Base-by-base conservation (phyloP, 257 asterid species). In the Ballota nigra region DNA sequence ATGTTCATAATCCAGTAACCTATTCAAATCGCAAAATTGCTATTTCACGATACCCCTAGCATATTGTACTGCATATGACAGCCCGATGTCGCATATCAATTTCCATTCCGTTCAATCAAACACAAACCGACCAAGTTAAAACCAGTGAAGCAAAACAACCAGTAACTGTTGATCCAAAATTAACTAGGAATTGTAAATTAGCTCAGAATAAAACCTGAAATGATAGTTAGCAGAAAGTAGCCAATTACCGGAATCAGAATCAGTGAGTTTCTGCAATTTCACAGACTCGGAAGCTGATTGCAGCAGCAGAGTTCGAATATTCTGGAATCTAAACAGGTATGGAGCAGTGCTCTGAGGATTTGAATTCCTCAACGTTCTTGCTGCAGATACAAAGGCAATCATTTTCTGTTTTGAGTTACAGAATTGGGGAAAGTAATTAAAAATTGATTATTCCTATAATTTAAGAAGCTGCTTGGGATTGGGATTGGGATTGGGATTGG, bases 251-350 rank as follows among this genome's bases (percentile, higher is more conserved):
- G 95, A 84, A 83, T 90, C 92, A 22, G 86, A 74, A 40, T 83
- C 90, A 13, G 89, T 51, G 72, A 88, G 87, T 66, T 72, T 82
- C 57, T 81, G 83, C 66, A 92, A 80, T 79, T 88, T 86, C 70
- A 92, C 93, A 34, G 89, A 85, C 33, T 90, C 87, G 6, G 89
- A 82, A 78, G 89, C 78, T 3, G 97, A 81, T 72, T 89, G 92
- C 70, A 91, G 69, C 38, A 93, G 67, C 52, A 93, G 85, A 28
- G 88, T 87, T 59, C 94, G 86, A 61, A 83, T 63, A 67, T 74
- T 79, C 75, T 80, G 93, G 69, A 89, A 78, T 49, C 86, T 76
- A 52, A 71, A 76, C 70, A 81, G 53, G 41, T 13, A 72, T 22
- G 47, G 66, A 34, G 76, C 40, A 22, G 75, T 58, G 16, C 55